phyloP scores from a whole-genome alignment of 352 stramenopile species.

The Phytophthora nicotianae region DNA sequence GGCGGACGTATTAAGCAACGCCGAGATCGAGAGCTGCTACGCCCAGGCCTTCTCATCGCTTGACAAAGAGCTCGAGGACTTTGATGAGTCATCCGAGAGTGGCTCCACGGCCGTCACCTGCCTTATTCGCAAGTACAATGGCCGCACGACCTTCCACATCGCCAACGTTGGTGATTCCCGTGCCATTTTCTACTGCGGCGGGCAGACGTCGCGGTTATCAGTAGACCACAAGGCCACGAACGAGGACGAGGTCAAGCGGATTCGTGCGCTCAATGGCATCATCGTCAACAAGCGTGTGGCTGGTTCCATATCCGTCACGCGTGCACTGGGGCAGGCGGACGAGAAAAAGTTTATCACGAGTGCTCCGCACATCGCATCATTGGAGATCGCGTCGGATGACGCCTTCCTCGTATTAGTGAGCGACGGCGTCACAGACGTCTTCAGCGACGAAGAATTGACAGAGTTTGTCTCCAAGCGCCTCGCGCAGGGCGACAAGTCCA shows the following conservation, averaged over 20 bases:
- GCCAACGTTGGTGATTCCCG: slow-evolving; percentile 84
- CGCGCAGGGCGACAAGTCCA: slow-evolving; percentile 47
- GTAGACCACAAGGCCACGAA: slow-evolving; percentile 86
- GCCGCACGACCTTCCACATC: slow-evolving; percentile 70
- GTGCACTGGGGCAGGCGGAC: slow-evolving; percentile 77
- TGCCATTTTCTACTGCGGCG: slow-evolving; percentile 63
- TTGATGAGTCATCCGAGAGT: slow-evolving; percentile 68
- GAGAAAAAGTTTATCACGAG: slow-evolving; percentile 85
- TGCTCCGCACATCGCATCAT: slow-evolving; percentile 60
- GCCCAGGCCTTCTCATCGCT: slow-evolving; percentile 61
- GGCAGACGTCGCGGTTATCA: slow-evolving; percentile 57
- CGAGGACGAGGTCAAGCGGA: slow-evolving; percentile 74
- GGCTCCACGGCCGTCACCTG: slow-evolving; percentile 82
- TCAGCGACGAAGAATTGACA: slow-evolving; percentile 72
- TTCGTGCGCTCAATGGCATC: slow-evolving; percentile 75
- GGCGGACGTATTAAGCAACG: slow-evolving; percentile 51
- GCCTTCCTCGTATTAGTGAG: slow-evolving; percentile 82
- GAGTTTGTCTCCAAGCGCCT: slow-evolving; percentile 62
- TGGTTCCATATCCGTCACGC: slow-evolving; percentile 73
- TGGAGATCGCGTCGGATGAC: slow-evolving; percentile 52
- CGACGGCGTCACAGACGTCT: slow-evolving; percentile 80
- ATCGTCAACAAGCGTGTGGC: slow-evolving; percentile 85
- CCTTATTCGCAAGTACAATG: slow-evolving; percentile 62
- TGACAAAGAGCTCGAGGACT: slow-evolving; percentile 68
- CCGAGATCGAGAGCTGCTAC: slow-evolving; percentile 72